Base-by-base conservation (phyloP, 78 protist genomes). In the Guillardia theta region DNA sequence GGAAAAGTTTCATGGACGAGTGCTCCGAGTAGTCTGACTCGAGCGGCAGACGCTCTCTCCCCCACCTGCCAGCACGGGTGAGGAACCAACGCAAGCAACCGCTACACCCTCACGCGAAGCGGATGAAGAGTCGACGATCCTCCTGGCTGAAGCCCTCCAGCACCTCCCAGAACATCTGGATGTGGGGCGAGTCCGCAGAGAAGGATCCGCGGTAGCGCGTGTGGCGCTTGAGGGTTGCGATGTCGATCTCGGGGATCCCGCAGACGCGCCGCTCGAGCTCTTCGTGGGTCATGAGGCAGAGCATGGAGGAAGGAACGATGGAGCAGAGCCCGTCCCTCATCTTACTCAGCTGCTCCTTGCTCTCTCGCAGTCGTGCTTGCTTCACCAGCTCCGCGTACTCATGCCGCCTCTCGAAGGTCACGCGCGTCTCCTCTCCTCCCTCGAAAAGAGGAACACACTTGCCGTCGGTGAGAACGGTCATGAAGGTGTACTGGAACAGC, bases 181-280 rank as follows among this genome's bases (percentile, higher is more conserved):
- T 78, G 90, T 78, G 90, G 6, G 45, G 90, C 90, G 18, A 18
- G 44, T 18, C 18, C 44, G 21, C 48, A n/a, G 10, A 24, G 33
- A 78, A 27, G 41, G 53, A 46, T 4, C 41, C 45, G 3, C 83
- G 6, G 83, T 43, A 78, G 37, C 48, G 90, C 48, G 90, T 78
- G 90, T 78, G 90, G 41, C 90, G 47, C 48, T 30, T 18, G 41
- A 78, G 50, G 37, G 48, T 18, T 18, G 90, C 90, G 1, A 78
- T 22, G 90, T 78, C 90, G 24, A 78, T 30, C 30, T 78, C 90
- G 18, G 90, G 90, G 90, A 46, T 78, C n/a, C 90, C 90, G 48
- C 90, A 78, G 53, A 43, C 90, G 10, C 90, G 90, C 90, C 90
- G 90, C 50, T 78, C 90, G 30, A 78, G 48, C 33, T 78, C 90